phyloP scores from a whole-genome alignment of 441 rosid genomes.

The Erodium moschatum region DNA sequence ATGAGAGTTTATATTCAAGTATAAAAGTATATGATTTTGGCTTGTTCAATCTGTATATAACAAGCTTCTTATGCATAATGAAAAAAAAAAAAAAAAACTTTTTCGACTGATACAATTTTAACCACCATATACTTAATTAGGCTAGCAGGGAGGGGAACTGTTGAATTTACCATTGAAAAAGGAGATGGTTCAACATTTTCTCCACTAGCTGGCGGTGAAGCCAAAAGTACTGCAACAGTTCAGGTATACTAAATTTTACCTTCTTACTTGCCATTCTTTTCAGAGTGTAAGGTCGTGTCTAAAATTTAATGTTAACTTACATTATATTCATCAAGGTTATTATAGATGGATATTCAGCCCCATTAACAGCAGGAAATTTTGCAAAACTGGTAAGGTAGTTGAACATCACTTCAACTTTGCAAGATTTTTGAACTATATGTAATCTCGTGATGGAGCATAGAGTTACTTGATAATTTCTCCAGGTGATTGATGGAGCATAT shows the following conservation, averaged over 20 bases:
- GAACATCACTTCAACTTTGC: constrained; percentile 34
- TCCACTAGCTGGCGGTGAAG: constrained; percentile 67
- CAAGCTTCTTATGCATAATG: not conserved
- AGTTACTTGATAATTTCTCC: constrained; percentile 14
- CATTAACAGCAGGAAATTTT: constrained; percentile 79
- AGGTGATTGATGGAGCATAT: constrained; percentile 79
- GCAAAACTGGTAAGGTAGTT: constrained; percentile 96
- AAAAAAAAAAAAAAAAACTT: no score
- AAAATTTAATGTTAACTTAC: constrained; percentile 9
- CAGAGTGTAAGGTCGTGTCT: not conserved
- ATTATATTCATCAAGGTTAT: constrained; percentile 42
- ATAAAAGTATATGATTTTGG: not conserved
- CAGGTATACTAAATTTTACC: constrained; percentile 38
- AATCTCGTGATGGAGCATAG: not conserved
- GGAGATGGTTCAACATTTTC: constrained; percentile 75
- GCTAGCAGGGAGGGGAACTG: constrained; percentile 75
- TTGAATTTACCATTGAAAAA: constrained; percentile 72
- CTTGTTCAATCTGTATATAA: not conserved
- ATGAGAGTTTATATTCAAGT: not conserved
- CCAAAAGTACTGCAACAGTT: constrained; percentile 57
- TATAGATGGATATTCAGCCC: constrained; percentile 90
- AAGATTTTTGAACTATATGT: not conserved
- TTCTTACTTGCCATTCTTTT: not conserved
- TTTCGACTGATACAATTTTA: not conserved
- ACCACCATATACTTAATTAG: constrained; percentile 26